Percentiles rank a stretch among this genome's conserved stretches.
phyloP scores from a whole-genome alignment of 352 stramenopile genomes.

The Pythium inflatum region DNA sequence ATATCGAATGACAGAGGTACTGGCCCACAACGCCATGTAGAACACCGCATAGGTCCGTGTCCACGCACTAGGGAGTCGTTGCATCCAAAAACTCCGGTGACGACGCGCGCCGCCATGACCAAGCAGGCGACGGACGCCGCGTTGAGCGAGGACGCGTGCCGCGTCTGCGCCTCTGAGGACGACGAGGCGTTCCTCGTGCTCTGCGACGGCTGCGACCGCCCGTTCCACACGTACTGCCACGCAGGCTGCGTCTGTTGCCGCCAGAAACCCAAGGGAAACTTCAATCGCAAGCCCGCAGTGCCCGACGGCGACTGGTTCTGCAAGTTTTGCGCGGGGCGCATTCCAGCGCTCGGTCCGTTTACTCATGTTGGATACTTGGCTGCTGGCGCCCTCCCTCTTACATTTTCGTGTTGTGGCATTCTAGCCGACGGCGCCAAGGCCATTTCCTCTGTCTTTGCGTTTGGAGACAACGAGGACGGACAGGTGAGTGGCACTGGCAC shows the following conservation, averaged over 20 bases:
- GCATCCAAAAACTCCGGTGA: no score
- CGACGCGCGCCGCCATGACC: slow-evolving; percentile 32
- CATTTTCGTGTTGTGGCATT: background rate
- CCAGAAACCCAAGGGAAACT: slow-evolving; percentile 78
- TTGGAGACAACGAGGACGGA: slow-evolving; percentile 81
- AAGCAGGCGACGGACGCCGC: slow-evolving; percentile 22
- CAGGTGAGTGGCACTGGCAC: slow-evolving; percentile 39
- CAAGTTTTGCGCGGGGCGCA: slow-evolving; percentile 79
- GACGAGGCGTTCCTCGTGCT: slow-evolving; percentile 81
- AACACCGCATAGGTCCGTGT: background rate
- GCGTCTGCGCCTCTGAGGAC: slow-evolving; percentile 77
- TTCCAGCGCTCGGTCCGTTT: slow-evolving; percentile 50
- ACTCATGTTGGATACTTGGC: background rate
- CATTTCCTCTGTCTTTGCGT: slow-evolving; percentile 69
- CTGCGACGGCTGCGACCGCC: slow-evolving; percentile 77
- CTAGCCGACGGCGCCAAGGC: slow-evolving; percentile 44
- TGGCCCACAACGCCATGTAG: no score
- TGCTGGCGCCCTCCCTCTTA: background rate
- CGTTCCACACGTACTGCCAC: slow-evolving; percentile 79
- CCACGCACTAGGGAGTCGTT: no score
- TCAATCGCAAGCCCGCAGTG: slow-evolving; percentile 72
- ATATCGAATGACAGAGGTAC: no score
- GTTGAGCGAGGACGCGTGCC: slow-evolving; percentile 74
- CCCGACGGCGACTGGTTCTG: slow-evolving; percentile 87
- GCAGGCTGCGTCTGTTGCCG: slow-evolving; percentile 78